Conservation (phyloP, 805 yeast genomes). For the Monosporozyma servazzii region DNA sequence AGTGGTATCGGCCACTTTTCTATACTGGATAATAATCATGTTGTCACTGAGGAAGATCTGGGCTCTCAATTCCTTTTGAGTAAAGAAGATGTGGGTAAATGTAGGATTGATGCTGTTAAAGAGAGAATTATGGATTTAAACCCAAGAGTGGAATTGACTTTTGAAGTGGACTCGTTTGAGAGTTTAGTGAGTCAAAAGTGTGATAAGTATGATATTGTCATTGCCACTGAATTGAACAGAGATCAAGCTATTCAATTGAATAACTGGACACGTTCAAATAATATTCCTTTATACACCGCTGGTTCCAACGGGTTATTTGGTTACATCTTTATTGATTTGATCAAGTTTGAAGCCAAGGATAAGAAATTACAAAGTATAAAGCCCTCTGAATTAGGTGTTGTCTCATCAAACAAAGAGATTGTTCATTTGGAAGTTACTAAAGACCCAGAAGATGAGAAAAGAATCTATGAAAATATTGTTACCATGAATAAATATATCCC, state of each 20-base stretch:
- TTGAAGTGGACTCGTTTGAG: conserved; percentile 21
- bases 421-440: conserved; percentile 29
- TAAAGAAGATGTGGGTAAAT: conserved; percentile 44
- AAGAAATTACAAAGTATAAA: conserved; percentile 36
- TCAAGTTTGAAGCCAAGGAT: conserved; percentile 51
- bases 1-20: conserved; percentile 80
- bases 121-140: conserved; percentile 63
- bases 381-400: conserved; percentile 44
- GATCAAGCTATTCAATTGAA: conserved; percentile 42
- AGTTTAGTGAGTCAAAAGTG: conserved; percentile 11
- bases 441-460: conserved; percentile 33
- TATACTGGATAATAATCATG: conserved; percentile 47
- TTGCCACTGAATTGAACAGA: conserved; percentile 57
- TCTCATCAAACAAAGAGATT: conserved; percentile 36
- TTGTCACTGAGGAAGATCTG: conserved; percentile 51
- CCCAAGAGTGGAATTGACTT: conserved; percentile 57
- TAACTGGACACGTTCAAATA: conserved; percentile 41
- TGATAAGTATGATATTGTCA: conserved; percentile 53
- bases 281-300: conserved; percentile 59
- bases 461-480: conserved; percentile 30
- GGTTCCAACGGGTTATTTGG: conserved; percentile 78
- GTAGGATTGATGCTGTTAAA: conserved; percentile 46
- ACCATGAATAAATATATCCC: conserved; percentile 32
- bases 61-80: conserved; percentile 67
- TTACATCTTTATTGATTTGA: conserved; percentile 69